Evolutionary conservation across 2,329 filamentous ascomycete genomes (phyloP).

Genomic region (Fusarium nelsonii): DNA sequence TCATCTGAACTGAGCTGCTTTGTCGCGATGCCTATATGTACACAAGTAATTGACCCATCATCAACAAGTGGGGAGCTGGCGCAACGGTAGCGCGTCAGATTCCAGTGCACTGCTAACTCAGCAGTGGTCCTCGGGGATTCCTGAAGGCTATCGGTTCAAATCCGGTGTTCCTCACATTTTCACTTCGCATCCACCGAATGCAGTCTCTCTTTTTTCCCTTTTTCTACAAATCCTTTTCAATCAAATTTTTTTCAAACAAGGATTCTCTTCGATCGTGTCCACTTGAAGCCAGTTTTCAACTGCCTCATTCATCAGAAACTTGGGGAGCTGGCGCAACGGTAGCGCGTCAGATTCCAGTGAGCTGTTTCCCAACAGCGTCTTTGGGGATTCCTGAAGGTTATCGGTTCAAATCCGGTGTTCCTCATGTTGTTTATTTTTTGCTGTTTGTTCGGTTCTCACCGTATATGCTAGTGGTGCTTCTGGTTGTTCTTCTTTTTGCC

Average conservation of each 20-base stretch:
- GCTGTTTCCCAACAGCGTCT: neutral
- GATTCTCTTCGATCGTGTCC: neutral
- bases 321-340: constrained; percentile 13
- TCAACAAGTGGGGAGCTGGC: constrained; percentile 29
- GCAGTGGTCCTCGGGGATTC: constrained; percentile 10
- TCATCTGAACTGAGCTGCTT: no score
- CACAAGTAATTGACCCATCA: fast-evolving
- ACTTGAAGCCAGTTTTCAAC: neutral
- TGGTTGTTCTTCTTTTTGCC: no score
- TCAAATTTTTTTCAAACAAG: neutral
- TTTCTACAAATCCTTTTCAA: neutral
- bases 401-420: constrained; percentile 26
- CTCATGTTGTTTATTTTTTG: constrained; percentile 7
- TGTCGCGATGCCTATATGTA: neutral
- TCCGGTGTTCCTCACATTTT: constrained; percentile 29
- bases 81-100: constrained; percentile 24
- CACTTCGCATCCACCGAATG: no score
- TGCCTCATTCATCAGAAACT: neutral
- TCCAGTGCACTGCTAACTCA: constrained; percentile 10
- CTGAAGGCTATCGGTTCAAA: constrained; percentile 37
- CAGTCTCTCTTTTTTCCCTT: neutral
- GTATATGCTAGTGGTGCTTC: neutral
- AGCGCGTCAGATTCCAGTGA: constrained; percentile 14
- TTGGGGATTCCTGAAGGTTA: constrained; percentile 23
- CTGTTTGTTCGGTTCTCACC: neutral